Conservation (phyloP, 768 basidiomycete species). For the Xerocomus brunneocitrinus region DNA sequence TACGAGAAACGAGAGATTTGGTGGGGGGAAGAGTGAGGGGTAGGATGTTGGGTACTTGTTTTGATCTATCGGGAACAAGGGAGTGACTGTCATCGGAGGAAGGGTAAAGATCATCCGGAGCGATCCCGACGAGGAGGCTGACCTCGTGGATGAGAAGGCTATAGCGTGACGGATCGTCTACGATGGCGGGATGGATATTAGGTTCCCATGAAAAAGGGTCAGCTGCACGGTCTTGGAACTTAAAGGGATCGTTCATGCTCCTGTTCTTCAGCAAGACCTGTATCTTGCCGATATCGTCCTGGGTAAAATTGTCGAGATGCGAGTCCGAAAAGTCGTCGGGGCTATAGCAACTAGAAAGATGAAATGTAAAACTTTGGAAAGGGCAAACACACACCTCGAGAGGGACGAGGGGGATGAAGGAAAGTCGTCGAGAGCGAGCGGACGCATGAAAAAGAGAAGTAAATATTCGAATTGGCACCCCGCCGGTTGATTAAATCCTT, state of each 20-base stretch:
- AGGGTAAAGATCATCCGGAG: slow-evolving; percentile 16
- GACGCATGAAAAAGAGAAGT: slow-evolving; percentile 1
- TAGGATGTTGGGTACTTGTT: slow-evolving; percentile 9
- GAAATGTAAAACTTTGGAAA: not conserved
- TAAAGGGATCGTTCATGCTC: slow-evolving; percentile 5
- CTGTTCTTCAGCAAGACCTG: slow-evolving; percentile 15
- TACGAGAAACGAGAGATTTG: slow-evolving; percentile 16
- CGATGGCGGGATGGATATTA: not conserved
- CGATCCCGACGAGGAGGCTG: slow-evolving; percentile 29
- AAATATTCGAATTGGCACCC: not conserved
- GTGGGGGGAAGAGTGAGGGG: slow-evolving; percentile 17
- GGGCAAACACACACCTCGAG: slow-evolving; percentile 18
- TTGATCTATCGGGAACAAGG: not conserved
- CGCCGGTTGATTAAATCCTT: not conserved
- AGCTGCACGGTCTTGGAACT: not conserved
- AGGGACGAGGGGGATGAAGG: slow-evolving; percentile 21
- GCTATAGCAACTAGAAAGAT: not conserved
- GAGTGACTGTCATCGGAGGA: not conserved
- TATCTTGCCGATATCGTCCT: slow-evolving; percentile 12
- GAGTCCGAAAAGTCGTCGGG: not conserved
- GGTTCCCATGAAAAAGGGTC: slow-evolving; percentile 19
- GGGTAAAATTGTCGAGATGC: not conserved
- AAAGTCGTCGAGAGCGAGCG: not conserved
- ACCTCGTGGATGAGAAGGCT: slow-evolving; percentile 31
- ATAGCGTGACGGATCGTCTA: slow-evolving; percentile 16